Base-by-base conservation (phyloP, 495 filamentous ascomycete species). In the Glutinoglossum americanum region DNA sequence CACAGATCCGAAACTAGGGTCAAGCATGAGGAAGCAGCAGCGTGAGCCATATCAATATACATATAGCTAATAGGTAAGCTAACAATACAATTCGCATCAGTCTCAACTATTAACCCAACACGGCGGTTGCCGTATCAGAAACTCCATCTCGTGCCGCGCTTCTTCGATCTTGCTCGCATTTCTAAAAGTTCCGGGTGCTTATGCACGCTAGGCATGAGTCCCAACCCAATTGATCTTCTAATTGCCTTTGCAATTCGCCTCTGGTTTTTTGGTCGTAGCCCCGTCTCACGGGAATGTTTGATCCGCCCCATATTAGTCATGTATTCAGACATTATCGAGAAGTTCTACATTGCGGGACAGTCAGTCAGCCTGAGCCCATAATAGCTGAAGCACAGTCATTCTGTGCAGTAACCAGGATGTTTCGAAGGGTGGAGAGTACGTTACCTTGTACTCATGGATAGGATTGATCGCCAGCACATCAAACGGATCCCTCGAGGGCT, bases 121-220 rank as follows among this genome's bases (percentile, higher is more conserved):
- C 41, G 41, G 30, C 23, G 30, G 26, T 8, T 28, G 11, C 1
- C 30, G 15, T 15, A 53, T 32, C 49, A 27, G 5, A 32, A 15
- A 21, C 10, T 17, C 17, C 1, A 28, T 53, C 23, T 13, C 28
- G n/a, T n/a, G n/a, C 23, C 30, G 2, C 26, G 21, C 1, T 1
- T 1, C 49, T 17, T 53, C 8, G 13, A 4, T 27, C 47, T 53
- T 53, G 23, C 26, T 53, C 19, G 1, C 28, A 25, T 27, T n/a
- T 59, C 57, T 64, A 98, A 66, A 28, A 96, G 73, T 68, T 96
- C 87, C n/a, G 92, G 92, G 70, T 98, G 93, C 60, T 73, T 69
- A 74, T 98, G 88, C 56, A 93, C 84, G 69, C 83, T 88, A 10
- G 92, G 93, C 80, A 97, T 85, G 45, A 98, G 72, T 2, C 92